phyloP scores from a whole-genome alignment of 768 basidiomycete genomes.

The Phylloporus rhodoxanthus region DNA sequence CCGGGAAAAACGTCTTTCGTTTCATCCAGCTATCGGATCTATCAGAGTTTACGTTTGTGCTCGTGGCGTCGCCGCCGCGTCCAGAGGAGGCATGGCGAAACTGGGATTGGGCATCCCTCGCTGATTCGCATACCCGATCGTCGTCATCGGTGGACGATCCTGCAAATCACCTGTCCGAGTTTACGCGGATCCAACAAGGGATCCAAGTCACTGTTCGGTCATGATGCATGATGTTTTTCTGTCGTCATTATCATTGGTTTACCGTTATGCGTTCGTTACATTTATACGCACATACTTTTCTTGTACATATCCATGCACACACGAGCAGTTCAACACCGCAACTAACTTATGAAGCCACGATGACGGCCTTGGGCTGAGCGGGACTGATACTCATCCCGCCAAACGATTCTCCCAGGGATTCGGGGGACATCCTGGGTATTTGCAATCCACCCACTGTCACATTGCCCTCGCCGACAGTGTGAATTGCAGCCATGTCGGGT shows the following conservation, averaged over 20 bases:
- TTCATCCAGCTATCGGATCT: constrained; percentile 46
- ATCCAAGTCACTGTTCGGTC: constrained; percentile 12
- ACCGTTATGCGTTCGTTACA: too few relatives aligned
- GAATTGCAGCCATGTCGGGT: background rate
- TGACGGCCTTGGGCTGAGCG: background rate
- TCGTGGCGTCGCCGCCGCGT: constrained; percentile 33
- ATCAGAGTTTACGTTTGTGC: constrained; percentile 39
- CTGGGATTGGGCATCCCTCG: constrained; percentile 21
- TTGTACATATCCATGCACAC: background rate
- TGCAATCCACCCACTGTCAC: constrained; percentile 12
- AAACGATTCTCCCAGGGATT: constrained; percentile 55
- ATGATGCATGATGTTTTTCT: constrained; percentile 8
- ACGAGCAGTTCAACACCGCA: background rate
- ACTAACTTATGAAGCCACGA: constrained; percentile 12
- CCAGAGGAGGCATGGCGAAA: constrained; percentile 19
- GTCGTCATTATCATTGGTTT: background rate
- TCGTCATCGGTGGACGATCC: background rate
- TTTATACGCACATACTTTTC: background rate
- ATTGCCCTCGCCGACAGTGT: background rate
- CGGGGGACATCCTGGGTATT: constrained; percentile 18
- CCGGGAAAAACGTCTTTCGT: constrained; percentile 44
- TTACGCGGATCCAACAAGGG: constrained; percentile 9
- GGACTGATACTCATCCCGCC: constrained; percentile 86
- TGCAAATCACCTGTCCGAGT: constrained; percentile 9
- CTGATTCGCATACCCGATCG: background rate